These are phyloP conservation scores for Aspergillus oerlinghausenensis DNA, from an alignment of 2,329 filamentous ascomycete species.

Conservation along the genomic window DNA sequence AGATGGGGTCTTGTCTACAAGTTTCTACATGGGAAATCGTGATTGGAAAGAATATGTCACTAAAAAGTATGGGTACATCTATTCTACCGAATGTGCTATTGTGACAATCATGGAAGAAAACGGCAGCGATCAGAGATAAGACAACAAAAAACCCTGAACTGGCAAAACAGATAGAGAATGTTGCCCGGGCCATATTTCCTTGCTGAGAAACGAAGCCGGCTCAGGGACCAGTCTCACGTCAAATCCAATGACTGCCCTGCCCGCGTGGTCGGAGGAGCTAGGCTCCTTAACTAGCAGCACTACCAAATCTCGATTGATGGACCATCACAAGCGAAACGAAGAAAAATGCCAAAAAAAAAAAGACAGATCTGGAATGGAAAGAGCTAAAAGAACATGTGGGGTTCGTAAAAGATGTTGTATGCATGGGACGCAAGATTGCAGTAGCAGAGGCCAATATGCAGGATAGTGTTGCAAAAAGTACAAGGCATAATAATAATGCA, in stretches of 20 bases:
- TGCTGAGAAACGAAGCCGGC: neutral
- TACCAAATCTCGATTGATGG: slow-evolving; percentile 3
- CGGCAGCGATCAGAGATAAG: slow-evolving; percentile 9
- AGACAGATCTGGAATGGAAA: neutral
- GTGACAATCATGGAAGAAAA: slow-evolving; percentile 12
- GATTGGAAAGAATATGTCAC: slow-evolving; percentile 8
- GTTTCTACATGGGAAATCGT: neutral
- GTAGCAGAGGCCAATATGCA: slow-evolving; percentile 9
- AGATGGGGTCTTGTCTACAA: neutral
- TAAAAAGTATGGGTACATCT: slow-evolving; percentile 32
- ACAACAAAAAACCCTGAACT: slow-evolving; percentile 5
- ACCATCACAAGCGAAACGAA: slow-evolving; percentile 4
- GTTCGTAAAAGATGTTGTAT: neutral
- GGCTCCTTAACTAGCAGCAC: neutral
- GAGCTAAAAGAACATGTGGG: slow-evolving; percentile 10
- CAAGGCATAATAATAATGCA: slow-evolving; percentile 18
- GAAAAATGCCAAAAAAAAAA: slow-evolving; percentile 5
- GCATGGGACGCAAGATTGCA: slow-evolving; percentile 1
- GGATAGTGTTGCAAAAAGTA: slow-evolving; percentile 17
- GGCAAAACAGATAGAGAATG: slow-evolving; percentile 7
- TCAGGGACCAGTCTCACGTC: neutral
- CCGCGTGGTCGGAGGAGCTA: neutral
- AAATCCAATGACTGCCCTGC: neutral
- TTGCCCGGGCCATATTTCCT: neutral
- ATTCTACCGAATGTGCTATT: slow-evolving; percentile 25